Conservation (phyloP, 768 basidiomycete genomes). For the Naganishia vishniacii region DNA sequence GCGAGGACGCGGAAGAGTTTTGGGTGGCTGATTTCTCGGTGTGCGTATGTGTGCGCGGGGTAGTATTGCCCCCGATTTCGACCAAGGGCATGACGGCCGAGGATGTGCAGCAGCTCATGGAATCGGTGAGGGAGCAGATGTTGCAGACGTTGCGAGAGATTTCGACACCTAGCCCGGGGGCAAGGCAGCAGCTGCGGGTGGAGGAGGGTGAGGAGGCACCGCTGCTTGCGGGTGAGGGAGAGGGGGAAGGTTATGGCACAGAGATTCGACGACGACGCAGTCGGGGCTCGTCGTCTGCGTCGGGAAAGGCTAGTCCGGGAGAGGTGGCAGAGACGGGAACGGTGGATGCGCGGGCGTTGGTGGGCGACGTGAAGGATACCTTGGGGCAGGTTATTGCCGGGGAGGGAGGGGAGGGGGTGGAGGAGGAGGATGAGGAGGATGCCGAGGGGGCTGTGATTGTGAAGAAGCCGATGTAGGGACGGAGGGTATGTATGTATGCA, state of each 20-base stretch:
- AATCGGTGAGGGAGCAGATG: slow-evolving; percentile 72
- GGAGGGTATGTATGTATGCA: not conserved
- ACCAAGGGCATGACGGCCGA: slow-evolving; percentile 65
- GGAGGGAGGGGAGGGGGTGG: not conserved
- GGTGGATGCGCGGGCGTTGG: slow-evolving; percentile 18
- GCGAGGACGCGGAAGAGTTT: too few species aligned
- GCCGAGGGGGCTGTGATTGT: slow-evolving; percentile 45
- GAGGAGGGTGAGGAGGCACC: not conserved
- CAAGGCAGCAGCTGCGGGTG: not conserved
- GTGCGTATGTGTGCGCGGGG: not conserved
- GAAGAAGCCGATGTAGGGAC: slow-evolving; percentile 31
- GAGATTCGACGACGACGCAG: not conserved
- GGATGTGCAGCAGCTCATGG: slow-evolving; percentile 65
- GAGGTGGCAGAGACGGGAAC: slow-evolving; percentile 10
- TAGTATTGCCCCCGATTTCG: slow-evolving; percentile 84
- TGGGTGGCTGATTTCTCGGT: too few species aligned
- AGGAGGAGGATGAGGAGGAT: slow-evolving; percentile 44
- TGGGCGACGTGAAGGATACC: slow-evolving; percentile 2
- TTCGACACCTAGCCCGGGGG: slow-evolving; percentile 51
- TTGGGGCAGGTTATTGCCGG: not conserved
- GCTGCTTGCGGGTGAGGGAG: not conserved
- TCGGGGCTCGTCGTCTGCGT: not conserved
- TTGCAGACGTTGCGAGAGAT: slow-evolving; percentile 69
- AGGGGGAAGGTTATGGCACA: not conserved
- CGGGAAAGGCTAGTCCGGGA: not conserved